phyloP scores from a whole-genome alignment of 305 asterid species.

The Fraxinus latifolia region DNA sequence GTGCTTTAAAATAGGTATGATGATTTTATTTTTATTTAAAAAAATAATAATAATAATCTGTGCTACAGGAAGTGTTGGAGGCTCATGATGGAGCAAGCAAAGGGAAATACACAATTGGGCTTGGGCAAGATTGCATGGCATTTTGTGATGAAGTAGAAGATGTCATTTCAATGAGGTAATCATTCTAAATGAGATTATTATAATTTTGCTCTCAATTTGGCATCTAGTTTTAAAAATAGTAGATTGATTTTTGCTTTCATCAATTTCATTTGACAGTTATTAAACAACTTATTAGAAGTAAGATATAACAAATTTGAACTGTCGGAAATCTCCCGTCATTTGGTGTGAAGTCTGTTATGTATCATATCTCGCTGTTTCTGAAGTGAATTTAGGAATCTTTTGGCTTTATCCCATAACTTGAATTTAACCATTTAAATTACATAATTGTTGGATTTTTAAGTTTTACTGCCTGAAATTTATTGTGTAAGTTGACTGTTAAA shows the following conservation, averaged over 20 bases:
- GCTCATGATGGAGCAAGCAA: slow-evolving; percentile 98
- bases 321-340: background rate
- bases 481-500: background rate
- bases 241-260: background rate
- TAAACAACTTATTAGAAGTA: background rate
- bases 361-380: background rate
- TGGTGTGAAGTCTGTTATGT: background rate
- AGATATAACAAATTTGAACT: background rate
- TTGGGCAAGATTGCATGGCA: slow-evolving; percentile 98
- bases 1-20: background rate
- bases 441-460: background rate
- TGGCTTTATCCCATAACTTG: background rate
- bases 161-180: slow-evolving; percentile 96
- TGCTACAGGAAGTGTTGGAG: slow-evolving; percentile 79
- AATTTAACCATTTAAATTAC: background rate
- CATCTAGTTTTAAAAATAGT: background rate
- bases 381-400: background rate
- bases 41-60: slow-evolving; percentile 4
- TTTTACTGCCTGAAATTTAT: background rate
- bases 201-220: background rate
- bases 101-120: slow-evolving; percentile 98
- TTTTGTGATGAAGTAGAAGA: slow-evolving; percentile 94
- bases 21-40: slow-evolving; percentile 7
- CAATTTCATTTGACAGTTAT: background rate
- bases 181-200: background rate